Conservation (phyloP, 208 protist genomes). For the Angomonas ambiguus region DNA sequence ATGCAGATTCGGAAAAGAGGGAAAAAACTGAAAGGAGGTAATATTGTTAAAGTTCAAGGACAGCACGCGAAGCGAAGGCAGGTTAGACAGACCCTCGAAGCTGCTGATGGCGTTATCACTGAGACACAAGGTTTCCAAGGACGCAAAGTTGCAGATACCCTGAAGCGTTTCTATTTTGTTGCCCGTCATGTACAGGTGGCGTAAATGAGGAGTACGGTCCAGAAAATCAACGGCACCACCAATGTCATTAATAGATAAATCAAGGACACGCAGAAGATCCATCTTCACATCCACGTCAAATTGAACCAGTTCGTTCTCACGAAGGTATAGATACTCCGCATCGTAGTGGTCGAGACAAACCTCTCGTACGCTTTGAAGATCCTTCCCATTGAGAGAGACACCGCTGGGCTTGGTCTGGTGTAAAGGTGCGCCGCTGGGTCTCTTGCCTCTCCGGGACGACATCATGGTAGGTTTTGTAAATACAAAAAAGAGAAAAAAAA, state of each 20-base stretch:
- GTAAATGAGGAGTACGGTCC: conserved; percentile 64
- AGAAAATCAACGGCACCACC: conserved; percentile 82
- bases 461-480: not conserved
- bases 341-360: conserved; percentile 69
- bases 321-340: conserved; percentile 89
- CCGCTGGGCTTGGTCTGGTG: conserved; percentile 61
- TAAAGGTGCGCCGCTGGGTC: conserved; percentile 22
- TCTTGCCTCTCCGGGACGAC: not conserved
- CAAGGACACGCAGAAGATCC: conserved; percentile 84
- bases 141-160: conserved; percentile 71
- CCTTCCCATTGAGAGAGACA: conserved; percentile 79
- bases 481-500: conserved; percentile 12
- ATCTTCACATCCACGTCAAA: conserved; percentile 83
- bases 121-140: conserved; percentile 88
- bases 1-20: conserved; percentile 80
- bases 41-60: conserved; percentile 93
- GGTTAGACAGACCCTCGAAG: conserved; percentile 84
- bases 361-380: conserved; percentile 74
- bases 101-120: conserved; percentile 89
- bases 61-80: conserved; percentile 87
- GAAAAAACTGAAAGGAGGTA: conserved; percentile 82
- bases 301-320: conserved; percentile 86
- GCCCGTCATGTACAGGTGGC: conserved; percentile 90
- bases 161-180: conserved; percentile 89
- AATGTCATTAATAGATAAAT: conserved; percentile 92